Percentiles rank a stretch among this genome's conserved stretches.
Conservation (phyloP, 2,329 filamentous ascomycete species). For the Alternaria arborescens region DNA sequence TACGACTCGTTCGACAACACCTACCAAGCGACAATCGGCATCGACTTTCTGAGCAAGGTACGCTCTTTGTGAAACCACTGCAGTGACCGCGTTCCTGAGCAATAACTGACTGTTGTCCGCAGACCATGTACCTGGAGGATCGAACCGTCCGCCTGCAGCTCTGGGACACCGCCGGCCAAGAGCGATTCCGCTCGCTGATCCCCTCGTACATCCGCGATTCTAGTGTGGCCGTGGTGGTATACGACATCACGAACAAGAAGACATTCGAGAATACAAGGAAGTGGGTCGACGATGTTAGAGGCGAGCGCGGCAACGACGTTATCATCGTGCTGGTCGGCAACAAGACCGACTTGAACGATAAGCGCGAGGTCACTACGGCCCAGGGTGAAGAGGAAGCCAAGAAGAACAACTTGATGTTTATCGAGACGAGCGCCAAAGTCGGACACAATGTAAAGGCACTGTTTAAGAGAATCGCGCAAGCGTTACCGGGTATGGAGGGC, state of each 20-base stretch:
- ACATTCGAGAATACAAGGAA: slow-evolving; percentile 99
- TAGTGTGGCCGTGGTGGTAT: slow-evolving; percentile 96
- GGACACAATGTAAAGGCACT: slow-evolving; percentile 98
- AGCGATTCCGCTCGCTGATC: slow-evolving; percentile 95
- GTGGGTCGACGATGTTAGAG: slow-evolving; percentile 98
- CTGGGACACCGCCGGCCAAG: slow-evolving; percentile 98
- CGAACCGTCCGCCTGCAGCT: slow-evolving; percentile 95
- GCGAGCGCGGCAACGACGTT: slow-evolving; percentile 96
- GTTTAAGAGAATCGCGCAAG: slow-evolving; percentile 98
- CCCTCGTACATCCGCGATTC: slow-evolving; percentile 99
- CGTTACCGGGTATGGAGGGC: slow-evolving; percentile 96
- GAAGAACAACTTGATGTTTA: slow-evolving; percentile 98
- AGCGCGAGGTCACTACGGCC: slow-evolving; percentile 93
- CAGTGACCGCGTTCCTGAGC: neutral
- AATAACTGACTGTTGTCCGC: slow-evolving; percentile 18
- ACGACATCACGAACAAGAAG: slow-evolving; percentile 97
- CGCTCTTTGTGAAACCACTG: slow-evolving; percentile 4
- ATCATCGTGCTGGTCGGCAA: slow-evolving; percentile 99
- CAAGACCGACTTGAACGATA: slow-evolving; percentile 99
- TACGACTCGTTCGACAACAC: slow-evolving; percentile 99
- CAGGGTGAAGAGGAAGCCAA: slow-evolving; percentile 98
- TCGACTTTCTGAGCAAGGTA: slow-evolving; percentile 98
- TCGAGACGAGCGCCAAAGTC: slow-evolving; percentile 97
- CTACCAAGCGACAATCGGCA: slow-evolving; percentile 99
- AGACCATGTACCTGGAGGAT: slow-evolving; percentile 99